Evolutionary conservation across 768 basidiomycete species (phyloP).

Genomic region (Goffeauzyma gilvescens): DNA sequence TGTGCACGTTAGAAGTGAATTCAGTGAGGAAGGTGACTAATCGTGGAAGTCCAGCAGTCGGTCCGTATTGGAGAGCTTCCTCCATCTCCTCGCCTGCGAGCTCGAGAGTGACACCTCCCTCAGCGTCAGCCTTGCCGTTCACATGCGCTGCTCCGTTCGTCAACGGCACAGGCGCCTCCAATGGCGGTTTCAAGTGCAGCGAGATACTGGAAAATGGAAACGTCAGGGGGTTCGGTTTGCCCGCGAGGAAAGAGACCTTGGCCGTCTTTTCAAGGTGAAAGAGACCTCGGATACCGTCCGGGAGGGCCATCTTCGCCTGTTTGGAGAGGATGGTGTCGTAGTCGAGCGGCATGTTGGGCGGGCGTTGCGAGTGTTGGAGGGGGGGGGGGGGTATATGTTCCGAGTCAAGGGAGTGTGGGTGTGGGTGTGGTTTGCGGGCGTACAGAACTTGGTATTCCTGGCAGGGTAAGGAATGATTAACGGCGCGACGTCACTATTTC

Average conservation of each 20-base stretch:
- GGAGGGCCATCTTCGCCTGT: slow-evolving; percentile 4
- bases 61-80: slow-evolving; percentile 40
- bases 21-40: slow-evolving; percentile 12
- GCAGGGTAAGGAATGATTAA: no score
- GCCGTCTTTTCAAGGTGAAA: slow-evolving; percentile 65
- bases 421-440: no score
- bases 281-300: slow-evolving; percentile 39
- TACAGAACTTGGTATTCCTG: no score
- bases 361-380: no score
- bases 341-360: background rate
- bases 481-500: no score
- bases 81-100: slow-evolving; percentile 58
- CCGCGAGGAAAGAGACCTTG: slow-evolving; percentile 43
- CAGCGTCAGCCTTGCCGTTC: background rate
- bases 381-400: no score
- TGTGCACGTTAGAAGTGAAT: slow-evolving; percentile 12
- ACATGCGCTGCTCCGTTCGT: slow-evolving; percentile 42
- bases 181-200: slow-evolving; percentile 33
- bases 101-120: slow-evolving; percentile 7
- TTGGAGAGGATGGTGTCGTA: slow-evolving; percentile 11
- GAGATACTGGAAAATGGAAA: slow-evolving; percentile 76
- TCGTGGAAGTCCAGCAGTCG: slow-evolving; percentile 11
- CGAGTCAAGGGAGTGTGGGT: no score
- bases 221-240: slow-evolving; percentile 73
- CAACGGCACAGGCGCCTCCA: slow-evolving; percentile 42